Base-by-base conservation (phyloP, 164 flowering plant species). In the Vitis rotundifolia region DNA sequence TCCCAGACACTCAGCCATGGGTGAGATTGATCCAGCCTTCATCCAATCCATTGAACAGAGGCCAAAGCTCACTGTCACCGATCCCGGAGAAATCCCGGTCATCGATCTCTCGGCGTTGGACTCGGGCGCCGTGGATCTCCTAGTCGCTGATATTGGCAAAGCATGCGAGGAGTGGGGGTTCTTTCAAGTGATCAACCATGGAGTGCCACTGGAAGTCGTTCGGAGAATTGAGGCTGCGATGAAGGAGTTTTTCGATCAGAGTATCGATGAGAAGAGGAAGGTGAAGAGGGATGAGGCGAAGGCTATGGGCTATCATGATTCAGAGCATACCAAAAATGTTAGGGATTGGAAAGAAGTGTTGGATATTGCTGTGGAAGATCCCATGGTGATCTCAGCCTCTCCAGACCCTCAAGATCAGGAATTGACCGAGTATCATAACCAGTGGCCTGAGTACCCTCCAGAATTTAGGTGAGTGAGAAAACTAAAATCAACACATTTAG, bases 341-440 rank as follows among this genome's bases (percentile, higher is more conserved):
- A 85, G 95, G 50, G 94, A 90, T 62, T 90, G 95, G 95, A 90
- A 90, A 70, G 87, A 90, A 69, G 90, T 90, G 49, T 86, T 91
- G 55, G 93, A 89, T 68, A 81, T 75, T 37, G 66, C 74, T 5
- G 71, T 77, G 29, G 48, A 60, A 29, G 77, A 77, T 66, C 81
- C 83, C 1, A 75, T 77, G 0, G 12, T 81, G 12, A 9, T 84
- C 6, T 86, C 90, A 0, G 85, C 85, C 5, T 83, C 88, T 0
- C 69, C 26, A 47, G 80, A 73, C 1, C 74, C 74, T 51, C 70
- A 64, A 16, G 79, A 79, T 47, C 14, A 53, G 12, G 77, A 78
- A 50, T 9, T 79, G 10, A 82, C 72, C 65, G 67, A 49, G 56
- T 8, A 83, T 50, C 18, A 37, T 15, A 90, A 87, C 64, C 86